Conservation (phyloP, 768 basidiomycete species). For the Myochromella boudieri region DNA sequence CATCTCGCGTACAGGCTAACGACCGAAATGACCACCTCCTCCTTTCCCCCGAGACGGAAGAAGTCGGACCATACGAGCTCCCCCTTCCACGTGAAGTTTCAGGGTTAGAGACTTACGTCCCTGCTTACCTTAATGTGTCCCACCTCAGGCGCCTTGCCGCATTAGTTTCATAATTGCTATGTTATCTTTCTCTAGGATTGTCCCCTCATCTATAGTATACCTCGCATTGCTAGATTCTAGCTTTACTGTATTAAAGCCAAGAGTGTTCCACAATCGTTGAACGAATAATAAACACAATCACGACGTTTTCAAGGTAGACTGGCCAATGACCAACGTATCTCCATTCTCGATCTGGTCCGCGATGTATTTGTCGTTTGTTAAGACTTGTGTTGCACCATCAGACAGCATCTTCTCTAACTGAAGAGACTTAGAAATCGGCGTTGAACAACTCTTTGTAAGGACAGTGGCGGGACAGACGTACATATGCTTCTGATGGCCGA, state of each 20-base stretch:
- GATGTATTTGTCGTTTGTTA: conserved; percentile 52
- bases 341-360: conserved; percentile 57
- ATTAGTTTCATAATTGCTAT: conserved; percentile 63
- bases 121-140: conserved; percentile 87
- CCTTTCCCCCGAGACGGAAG: conserved; percentile 94
- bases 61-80: conserved; percentile 93
- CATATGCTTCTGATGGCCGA: conserved; percentile 26
- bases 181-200: conserved; percentile 15
- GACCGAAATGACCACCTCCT: conserved; percentile 97
- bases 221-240: conserved; percentile 41
- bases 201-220: conserved; percentile 45
- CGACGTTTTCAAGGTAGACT: conserved; percentile 1
- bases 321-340: conserved; percentile 25
- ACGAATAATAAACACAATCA: conserved; percentile 1
- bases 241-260: conserved; percentile 39
- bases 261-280: conserved; percentile 18
- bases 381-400: conserved; percentile 22
- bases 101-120: conserved; percentile 94
- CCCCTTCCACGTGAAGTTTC: conserved; percentile 94
- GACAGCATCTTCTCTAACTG: conserved; percentile 32
- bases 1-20: conserved; percentile 92
- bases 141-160: conserved; percentile 87
- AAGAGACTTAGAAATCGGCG: conserved; percentile 34
- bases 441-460: background rate
- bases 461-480: conserved; percentile 20